Evolutionary conservation across 768 basidiomycete species (phyloP).

Genomic region (Hydnomerulius pinastri): DNA sequence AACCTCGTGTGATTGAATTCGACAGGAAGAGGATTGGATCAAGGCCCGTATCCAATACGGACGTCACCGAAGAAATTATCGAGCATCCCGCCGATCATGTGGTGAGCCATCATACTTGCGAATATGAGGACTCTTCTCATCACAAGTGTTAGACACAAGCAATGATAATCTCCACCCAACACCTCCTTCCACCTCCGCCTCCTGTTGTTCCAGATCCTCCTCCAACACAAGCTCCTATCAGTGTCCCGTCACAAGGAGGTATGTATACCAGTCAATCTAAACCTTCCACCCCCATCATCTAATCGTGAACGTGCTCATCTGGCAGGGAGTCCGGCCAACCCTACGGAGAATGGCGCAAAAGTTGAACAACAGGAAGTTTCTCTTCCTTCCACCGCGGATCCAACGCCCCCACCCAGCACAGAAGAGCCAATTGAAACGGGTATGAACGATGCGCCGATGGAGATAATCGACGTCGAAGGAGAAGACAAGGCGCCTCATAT

Average conservation of each 20-base stretch:
- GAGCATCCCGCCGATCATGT: conserved; percentile 54
- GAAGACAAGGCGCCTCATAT: conserved; percentile 37
- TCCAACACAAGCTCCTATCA: conserved; percentile 20
- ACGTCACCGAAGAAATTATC: conserved; percentile 77
- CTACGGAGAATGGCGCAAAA: conserved; percentile 28
- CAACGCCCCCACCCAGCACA: conserved; percentile 29
- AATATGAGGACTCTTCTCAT: conserved; percentile 6
- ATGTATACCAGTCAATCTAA: no score
- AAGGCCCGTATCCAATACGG: conserved; percentile 49
- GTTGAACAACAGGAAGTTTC: conserved; percentile 38
- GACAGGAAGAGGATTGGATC: conserved; percentile 65
- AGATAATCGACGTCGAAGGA: conserved; percentile 52
- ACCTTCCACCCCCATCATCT: not conserved
- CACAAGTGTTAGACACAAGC: conserved; percentile 68
- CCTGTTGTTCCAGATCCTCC: conserved; percentile 28
- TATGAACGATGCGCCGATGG: conserved; percentile 37
- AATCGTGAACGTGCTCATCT: not conserved
- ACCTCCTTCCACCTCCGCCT: conserved; percentile 52
- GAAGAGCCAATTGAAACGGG: conserved; percentile 21
- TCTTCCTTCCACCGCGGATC: conserved; percentile 33
- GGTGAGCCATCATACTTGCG: conserved; percentile 34
- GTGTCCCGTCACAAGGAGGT: conserved; percentile 31
- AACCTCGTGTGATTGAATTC: conserved; percentile 91
- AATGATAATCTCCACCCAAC: conserved; percentile 89
- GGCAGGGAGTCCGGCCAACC: conserved; percentile 24